Evolutionary conservation across 192 early-diverging fungal species (phyloP).

Genomic region (Thamnidium elegans): DNA sequence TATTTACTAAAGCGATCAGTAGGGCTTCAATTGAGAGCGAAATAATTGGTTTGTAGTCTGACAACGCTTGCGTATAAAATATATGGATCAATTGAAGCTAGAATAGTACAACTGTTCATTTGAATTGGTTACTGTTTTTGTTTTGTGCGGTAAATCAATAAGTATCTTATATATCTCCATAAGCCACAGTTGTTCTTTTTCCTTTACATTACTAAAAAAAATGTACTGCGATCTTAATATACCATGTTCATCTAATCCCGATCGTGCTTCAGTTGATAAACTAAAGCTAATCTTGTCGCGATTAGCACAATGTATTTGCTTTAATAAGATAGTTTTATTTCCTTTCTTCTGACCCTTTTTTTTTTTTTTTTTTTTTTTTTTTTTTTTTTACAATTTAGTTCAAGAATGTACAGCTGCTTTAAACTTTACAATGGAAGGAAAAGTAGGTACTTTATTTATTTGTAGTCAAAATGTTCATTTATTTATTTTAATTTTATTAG

Average conservation of each 20-base stretch:
- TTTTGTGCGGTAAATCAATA: no score
- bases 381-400: background rate
- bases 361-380: no score
- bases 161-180: background rate
- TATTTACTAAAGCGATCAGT: no score
- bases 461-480: background rate
- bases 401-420: constrained; percentile 8
- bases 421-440: constrained; percentile 3
- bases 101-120: no score
- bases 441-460: background rate
- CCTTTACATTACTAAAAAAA: background rate
- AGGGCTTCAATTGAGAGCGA: no score
- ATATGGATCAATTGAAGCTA: no score
- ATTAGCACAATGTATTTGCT: constrained; percentile 3
- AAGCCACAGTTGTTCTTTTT: background rate
- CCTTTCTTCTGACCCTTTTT: background rate
- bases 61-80: no score
- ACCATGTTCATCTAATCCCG: constrained; percentile 1
- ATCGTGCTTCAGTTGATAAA: constrained; percentile 5
- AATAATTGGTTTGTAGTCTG: no score
- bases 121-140: no score
- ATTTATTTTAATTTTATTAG: no score
- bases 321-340: background rate
- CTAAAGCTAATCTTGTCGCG: constrained; percentile 6
- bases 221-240: constrained; percentile 12